A percentile compares a stretch with the other conserved stretches of the same genome.
These are phyloP conservation scores for Coemansia sp. DNA, from an alignment of 192 early-diverging fungal genomes.

Conservation along the genomic window DNA sequence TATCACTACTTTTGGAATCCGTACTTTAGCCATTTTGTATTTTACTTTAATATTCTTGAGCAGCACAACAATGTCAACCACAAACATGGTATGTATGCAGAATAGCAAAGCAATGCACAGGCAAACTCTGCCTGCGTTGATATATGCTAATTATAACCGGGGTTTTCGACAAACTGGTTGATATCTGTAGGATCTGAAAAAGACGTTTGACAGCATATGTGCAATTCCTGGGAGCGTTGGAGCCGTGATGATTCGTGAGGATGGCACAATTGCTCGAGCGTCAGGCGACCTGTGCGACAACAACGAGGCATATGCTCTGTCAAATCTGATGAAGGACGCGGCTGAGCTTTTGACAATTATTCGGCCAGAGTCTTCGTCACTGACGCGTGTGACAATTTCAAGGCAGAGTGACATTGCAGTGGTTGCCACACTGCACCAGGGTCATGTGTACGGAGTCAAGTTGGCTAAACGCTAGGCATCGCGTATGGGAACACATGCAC, in stretches of 20 bases:
- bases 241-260: conserved; percentile 48
- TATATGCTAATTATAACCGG: too few relatives aligned
- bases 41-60: neutral
- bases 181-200: conserved; percentile 40
- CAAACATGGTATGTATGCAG: conserved; percentile 2
- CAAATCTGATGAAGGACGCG: conserved; percentile 40
- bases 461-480: conserved; percentile 22
- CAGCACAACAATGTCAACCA: conserved; percentile 1
- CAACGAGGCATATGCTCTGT: conserved; percentile 32
- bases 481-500: neutral
- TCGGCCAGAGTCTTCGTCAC: conserved; percentile 21
- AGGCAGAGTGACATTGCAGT: conserved; percentile 31
- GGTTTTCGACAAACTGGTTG: too few relatives aligned
- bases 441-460: conserved; percentile 41
- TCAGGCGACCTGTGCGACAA: conserved; percentile 32
- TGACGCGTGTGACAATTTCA: conserved; percentile 37
- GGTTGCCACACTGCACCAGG: conserved; percentile 37
- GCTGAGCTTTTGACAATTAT: conserved; percentile 36
- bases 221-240: conserved; percentile 40
- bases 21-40: neutral
- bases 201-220: conserved; percentile 49
- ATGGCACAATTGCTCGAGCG: conserved; percentile 36
- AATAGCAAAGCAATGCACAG: neutral
- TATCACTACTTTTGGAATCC: neutral
- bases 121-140: too few relatives aligned